A percentile compares a stretch with the other conserved stretches of the same genome.
Conservation (phyloP, 768 basidiomycete genomes). For the Fibroporia radiculosa region DNA sequence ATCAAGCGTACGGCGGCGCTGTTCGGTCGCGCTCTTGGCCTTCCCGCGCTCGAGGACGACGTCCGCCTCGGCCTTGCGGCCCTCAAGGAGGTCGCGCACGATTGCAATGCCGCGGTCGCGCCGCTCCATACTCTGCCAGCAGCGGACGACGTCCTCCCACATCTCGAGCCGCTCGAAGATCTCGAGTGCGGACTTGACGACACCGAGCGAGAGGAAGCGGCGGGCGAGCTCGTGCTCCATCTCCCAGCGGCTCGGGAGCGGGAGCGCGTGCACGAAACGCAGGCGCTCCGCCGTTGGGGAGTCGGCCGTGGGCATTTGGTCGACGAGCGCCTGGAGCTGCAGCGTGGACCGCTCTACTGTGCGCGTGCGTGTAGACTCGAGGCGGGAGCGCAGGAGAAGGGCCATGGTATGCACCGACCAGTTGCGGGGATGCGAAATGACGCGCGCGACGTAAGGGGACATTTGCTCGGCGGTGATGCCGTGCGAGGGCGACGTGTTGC, state of each 20-base stretch:
- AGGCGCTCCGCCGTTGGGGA: constrained; percentile 69
- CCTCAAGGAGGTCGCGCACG: constrained; percentile 80
- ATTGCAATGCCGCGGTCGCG: constrained; percentile 72
- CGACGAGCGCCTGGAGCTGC: constrained; percentile 91
- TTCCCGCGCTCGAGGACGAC: constrained; percentile 57
- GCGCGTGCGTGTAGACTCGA: constrained; percentile 81
- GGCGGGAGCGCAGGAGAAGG: constrained; percentile 83
- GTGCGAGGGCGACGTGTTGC: constrained; percentile 82
- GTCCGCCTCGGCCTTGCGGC: constrained; percentile 78
- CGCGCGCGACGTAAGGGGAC: constrained; percentile 84
- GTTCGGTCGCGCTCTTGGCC: constrained; percentile 32
- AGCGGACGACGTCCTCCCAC: constrained; percentile 96
- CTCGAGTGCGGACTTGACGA: constrained; percentile 82
- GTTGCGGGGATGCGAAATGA: constrained; percentile 83
- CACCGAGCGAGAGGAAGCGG: constrained; percentile 79
- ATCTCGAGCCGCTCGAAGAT: constrained; percentile 93
- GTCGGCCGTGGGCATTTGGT: constrained; percentile 91
- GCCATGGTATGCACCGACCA: constrained; percentile 98
- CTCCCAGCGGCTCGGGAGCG: constrained; percentile 87
- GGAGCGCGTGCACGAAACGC: constrained; percentile 70
- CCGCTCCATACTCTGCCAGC: constrained; percentile 76
- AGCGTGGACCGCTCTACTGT: constrained; percentile 90
- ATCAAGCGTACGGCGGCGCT: constrained; percentile 43
- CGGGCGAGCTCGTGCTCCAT: constrained; percentile 85
- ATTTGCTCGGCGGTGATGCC: constrained; percentile 91